Evolutionary conservation across 1,284 basidiomycete species (phyloP), one percentile per base, ranked within the genome.

Genomic region (Peniophora sp.): DNA sequence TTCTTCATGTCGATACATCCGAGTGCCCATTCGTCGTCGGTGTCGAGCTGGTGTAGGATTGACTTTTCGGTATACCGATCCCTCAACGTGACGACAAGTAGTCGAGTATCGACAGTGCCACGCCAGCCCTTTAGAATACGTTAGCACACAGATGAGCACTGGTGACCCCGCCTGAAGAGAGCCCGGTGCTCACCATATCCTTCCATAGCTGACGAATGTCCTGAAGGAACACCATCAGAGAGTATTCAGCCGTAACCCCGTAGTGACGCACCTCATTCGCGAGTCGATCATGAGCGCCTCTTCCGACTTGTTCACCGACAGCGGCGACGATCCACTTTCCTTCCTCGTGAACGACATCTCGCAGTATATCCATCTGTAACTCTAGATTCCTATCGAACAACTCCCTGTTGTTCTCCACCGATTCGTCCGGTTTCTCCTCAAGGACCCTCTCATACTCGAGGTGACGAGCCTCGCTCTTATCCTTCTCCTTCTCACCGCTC

Each of bases 251-350:
- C n/a, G n/a, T n/a, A n/a, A n/a, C n/a, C n/a, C n/a, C n/a, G n/a
- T n/a, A n/a, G n/a, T n/a, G n/a, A n/a, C n/a, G n/a, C n/a, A n/a
- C n/a, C n/a, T 44, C 51, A 43, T 69, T 61, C 12, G 59, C 53
- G 39, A 69, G 63, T 35, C 58, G 60, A 37, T 65, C 65, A 37
- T 68, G 66, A 2, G 66, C 64, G 3, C 67, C 65, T 12, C 55
- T 52, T 0, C 57, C 64, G n/a, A 68, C 50, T 3, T 62, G 60
- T 22, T 54, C 55, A 45, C n/a, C n/a, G n/a, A n/a, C n/a, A n/a
- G n/a, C n/a, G n/a, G n/a, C n/a, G n/a, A 66, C 62, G 5, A 69
- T 54, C 2, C 62, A 56, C 24, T 64, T 58, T 14, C 57, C 59
- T 47, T 61, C 62, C 2, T 60, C 57, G 18, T 54, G 52, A 3